Evolutionary conservation across 2,329 filamentous ascomycete genomes (phyloP), one percentile per base, ranked within the genome.

Genomic region (Curvularia sp.): DNA sequence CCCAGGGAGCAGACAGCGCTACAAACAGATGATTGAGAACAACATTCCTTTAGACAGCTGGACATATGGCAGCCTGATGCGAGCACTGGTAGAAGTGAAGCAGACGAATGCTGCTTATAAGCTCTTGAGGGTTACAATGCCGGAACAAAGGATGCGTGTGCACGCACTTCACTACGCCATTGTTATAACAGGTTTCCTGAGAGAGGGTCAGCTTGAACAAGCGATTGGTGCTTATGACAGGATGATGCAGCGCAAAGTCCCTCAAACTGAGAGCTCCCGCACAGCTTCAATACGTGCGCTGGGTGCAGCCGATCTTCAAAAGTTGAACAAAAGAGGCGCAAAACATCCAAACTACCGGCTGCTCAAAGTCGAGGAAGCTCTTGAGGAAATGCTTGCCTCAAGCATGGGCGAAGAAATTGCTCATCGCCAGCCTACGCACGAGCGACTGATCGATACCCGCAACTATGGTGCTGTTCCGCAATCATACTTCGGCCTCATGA

Each of bases 51-150:
- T 83, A 9, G 83, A 89, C 67, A 77, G 74, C 3, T 80, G 83
- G 72, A 88, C 87, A 1, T 89, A 88, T 69, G 82, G 81, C 45
- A 83, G 86, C 48, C 73, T 89, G 39, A 87, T 90, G 81, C 82
- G 85, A 53, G 80, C 81, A 27, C 74, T 90, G 48, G 78, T 81
- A 8, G 76, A 84, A 55, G 74, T 82, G 46, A 79, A 81, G 49
- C 81, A 84, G 61, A 82, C 86, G 6, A 78, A 83, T 60, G 80
- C 82, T 47, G 87, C 88, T 3, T 82, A 80, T 56, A 80, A 80
- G 46, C 82, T 90, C 34, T 51, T 82, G 54, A 81, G 65, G 64
- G 77, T 73, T 60, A 84, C 79, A 68, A 86, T 84, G 80, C 83
- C 73, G 61, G 73, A 76, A 63, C 80, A 79, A 60, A 79, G 74